These are phyloP conservation scores for Aspergillus novofumigatus DNA, from an alignment of 2,329 filamentous ascomycete species.

Conservation along the genomic window DNA sequence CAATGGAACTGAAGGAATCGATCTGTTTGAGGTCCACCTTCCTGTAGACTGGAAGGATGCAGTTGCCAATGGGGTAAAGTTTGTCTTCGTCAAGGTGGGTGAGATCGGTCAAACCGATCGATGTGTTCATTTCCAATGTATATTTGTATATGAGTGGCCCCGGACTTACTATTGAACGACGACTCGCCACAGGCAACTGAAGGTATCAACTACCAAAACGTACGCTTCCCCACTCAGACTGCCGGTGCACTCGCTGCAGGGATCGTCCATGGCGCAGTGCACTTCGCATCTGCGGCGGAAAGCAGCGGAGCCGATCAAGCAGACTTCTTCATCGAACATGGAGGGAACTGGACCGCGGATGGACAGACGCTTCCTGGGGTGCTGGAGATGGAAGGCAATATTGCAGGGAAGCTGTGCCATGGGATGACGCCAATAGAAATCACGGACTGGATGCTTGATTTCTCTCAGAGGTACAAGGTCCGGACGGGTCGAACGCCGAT, in stretches of 20 bases:
- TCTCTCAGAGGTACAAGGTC: constrained; percentile 2
- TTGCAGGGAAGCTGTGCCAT: constrained; percentile 8
- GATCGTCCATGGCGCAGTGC: constrained; percentile 5
- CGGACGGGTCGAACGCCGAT: constrained; percentile 2
- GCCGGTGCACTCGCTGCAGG: background rate
- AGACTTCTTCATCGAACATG: constrained; percentile 6
- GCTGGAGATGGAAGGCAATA: constrained; percentile 12
- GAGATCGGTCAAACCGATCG: no score
- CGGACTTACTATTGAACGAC: no score
- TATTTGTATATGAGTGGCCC: no score
- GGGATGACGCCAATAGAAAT: constrained; percentile 6
- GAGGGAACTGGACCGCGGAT: constrained; percentile 8
- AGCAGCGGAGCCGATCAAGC: constrained; percentile 10
- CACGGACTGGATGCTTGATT: constrained; percentile 9
- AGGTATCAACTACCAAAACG: no score
- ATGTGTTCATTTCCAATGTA: no score
- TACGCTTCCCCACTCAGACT: background rate
- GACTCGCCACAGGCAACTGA: no score
- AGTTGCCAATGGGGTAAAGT: no score
- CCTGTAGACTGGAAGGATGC: no score
- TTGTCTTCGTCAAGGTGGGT: no score
- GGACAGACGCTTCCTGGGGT: constrained; percentile 6
- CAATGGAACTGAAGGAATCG: no score
- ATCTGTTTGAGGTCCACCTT: no score
- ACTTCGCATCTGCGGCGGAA: constrained; percentile 5